A percentile compares a stretch with the other conserved stretches of the same genome.
These are phyloP conservation scores for Fusarium buxicola DNA, from an alignment of 2,329 filamentous ascomycete genomes.

Conservation along the genomic window DNA sequence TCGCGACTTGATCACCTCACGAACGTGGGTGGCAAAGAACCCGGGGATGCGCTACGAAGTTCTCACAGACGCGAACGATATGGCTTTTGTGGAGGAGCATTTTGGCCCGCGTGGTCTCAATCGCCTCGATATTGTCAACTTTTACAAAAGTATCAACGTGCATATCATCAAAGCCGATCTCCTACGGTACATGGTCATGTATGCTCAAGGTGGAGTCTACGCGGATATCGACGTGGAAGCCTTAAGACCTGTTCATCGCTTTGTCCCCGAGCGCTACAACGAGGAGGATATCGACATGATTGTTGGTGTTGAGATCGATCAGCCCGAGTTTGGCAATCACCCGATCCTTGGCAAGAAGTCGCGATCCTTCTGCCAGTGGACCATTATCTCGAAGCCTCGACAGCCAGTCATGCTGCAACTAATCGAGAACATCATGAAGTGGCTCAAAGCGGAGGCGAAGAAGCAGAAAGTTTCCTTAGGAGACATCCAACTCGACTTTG, in stretches of 20 bases:
- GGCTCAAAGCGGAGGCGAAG: constrained; percentile 70
- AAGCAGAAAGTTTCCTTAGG: constrained; percentile 69
- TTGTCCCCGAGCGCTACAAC: constrained; percentile 65
- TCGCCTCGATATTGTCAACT: constrained; percentile 72
- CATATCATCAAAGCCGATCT: constrained; percentile 75
- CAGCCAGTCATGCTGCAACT: constrained; percentile 76
- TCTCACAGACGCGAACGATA: constrained; percentile 74
- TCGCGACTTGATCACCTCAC: constrained; percentile 68
- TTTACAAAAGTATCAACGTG: constrained; percentile 69
- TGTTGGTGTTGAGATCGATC: constrained; percentile 77
- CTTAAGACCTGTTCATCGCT: constrained; percentile 50
- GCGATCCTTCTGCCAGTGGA: constrained; percentile 80
- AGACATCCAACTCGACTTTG: constrained; percentile 75
- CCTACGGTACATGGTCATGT: constrained; percentile 76
- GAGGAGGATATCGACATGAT: constrained; percentile 77
- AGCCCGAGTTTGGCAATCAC: constrained; percentile 72
- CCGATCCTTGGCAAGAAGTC: constrained; percentile 75
- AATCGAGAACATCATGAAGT: constrained; percentile 75
- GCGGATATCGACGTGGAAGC: constrained; percentile 60
- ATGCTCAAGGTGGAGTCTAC: constrained; percentile 82
- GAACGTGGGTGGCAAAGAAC: constrained; percentile 75
- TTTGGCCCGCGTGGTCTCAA: constrained; percentile 77
- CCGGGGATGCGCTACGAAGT: constrained; percentile 76
- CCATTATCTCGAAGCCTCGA: constrained; percentile 75
- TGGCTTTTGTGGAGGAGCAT: constrained; percentile 75